phyloP scores from a whole-genome alignment of 1,284 basidiomycete species.

The Mrakiaceae sp. region DNA sequence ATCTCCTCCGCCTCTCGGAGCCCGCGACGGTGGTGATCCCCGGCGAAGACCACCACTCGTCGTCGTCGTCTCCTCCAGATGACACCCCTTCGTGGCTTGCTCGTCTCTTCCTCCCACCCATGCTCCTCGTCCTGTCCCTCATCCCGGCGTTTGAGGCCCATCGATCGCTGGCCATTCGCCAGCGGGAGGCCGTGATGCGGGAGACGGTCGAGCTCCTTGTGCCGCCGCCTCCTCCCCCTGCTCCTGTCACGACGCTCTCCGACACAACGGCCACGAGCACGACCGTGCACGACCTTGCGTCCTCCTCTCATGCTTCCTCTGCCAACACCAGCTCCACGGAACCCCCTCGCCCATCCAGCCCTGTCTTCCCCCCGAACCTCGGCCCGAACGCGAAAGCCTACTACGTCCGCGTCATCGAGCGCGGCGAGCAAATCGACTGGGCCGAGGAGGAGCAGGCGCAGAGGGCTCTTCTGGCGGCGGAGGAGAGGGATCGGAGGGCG shows the following conservation, averaged over 20 bases:
- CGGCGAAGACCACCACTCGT: too few species aligned
- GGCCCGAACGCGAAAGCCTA: neutral
- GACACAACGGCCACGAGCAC: neutral
- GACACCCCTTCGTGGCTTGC: neutral
- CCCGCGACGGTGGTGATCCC: neutral
- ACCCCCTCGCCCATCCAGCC: neutral
- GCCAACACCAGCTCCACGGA: neutral
- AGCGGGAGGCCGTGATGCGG: constrained; percentile 10
- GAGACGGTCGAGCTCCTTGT: neutral
- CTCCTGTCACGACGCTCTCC: neutral
- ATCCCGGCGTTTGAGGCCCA: constrained; percentile 7
- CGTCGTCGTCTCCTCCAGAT: neutral
- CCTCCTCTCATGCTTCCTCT: neutral
- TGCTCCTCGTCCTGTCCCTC: constrained; percentile 8
- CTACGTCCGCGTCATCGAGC: constrained; percentile 8
- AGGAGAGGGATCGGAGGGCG: constrained; percentile 5
- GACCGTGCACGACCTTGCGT: neutral
- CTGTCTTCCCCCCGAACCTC: neutral
- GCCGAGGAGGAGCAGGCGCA: constrained; percentile 16
- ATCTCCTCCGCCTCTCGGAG: neutral
- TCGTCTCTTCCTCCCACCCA: constrained; percentile 1
- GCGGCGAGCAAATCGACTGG: constrained; percentile 16
- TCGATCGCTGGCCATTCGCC: neutral
- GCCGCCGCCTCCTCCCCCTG: neutral
- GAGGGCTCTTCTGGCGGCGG: constrained; percentile 1